Percentiles rank a stretch among this genome's conserved stretches.
phyloP scores from a whole-genome alignment of 2,329 filamentous ascomycete genomes.

The Diaporthe citri region DNA sequence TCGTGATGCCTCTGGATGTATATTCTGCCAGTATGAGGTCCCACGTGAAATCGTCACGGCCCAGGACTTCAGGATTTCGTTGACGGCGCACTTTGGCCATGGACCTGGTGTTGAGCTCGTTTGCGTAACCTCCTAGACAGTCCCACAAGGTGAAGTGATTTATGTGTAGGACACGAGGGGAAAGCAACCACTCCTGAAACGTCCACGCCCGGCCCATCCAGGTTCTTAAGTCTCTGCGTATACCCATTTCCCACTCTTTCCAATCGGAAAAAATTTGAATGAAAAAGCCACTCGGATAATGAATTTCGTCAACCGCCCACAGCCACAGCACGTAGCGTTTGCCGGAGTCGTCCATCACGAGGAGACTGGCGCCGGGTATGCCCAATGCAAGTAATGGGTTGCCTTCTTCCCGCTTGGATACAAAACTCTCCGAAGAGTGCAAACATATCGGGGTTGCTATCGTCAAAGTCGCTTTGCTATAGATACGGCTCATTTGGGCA shows the following conservation, averaged over 20 bases:
- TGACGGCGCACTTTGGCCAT: neutral
- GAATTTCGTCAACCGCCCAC: neutral
- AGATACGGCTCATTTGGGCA: conserved; percentile 22
- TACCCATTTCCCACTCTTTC: neutral
- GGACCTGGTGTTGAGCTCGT: neutral
- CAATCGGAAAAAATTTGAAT: neutral
- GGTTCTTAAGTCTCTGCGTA: no score
- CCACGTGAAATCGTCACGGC: neutral
- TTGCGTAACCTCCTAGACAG: neutral
- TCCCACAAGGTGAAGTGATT: neutral
- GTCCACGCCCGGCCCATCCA: neutral
- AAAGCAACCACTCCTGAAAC: conserved; percentile 3
- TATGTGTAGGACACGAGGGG: neutral
- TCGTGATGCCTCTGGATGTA: neutral
- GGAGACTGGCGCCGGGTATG: no score
- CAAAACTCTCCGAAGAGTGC: neutral
- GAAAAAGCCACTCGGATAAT: no score
- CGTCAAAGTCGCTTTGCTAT: conserved; percentile 9
- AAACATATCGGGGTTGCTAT: neutral
- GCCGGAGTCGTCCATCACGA: neutral
- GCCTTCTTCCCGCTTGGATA: no score
- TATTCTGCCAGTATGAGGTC: neutral
- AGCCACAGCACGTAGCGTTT: no score
- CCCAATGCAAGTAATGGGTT: no score
- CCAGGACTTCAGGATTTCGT: neutral